Evolutionary conservation across 257 asterid genomes (phyloP), one percentile per base, ranked within the genome.

Genomic region (Coffea canephora): DNA sequence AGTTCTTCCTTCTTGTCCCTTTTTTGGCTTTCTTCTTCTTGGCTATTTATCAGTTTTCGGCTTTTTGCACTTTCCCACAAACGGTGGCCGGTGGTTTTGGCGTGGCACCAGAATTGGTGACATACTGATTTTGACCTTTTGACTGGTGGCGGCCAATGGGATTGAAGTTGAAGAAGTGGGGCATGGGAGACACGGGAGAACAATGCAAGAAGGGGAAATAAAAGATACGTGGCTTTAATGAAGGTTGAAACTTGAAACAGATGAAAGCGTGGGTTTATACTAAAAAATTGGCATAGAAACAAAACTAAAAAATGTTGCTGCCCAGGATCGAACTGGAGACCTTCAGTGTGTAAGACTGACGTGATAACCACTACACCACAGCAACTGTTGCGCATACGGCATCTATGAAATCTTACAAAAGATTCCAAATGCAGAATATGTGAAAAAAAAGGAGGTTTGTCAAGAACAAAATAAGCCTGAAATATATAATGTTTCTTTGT

Each of bases 301-400:
- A 0, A 3, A 0, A 8, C 4, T 0, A 0, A 59, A 59, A 59
- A 59, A 0, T 59, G 66, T 59, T 59, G 66, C 66, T 59, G 91
- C 88, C 89, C 87, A 86, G 89, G 43, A 21, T 83, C 83, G 86
- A 85, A 83, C 85, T 93, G 93, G 97, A 89, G 97, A 93, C 98
- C 96, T 93, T 91, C 97, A 91, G 97, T 90, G 98, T 93, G 98
- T 95, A 93, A 93, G 97, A 94, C 97, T 91, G 97, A 94, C 97
- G 94, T 91, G 96, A 91, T 94, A 94, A 93, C 98, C 98, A 91
- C 98, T 94, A 94, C 97, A 94, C 97, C 97, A 92, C 96, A 49
- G 54, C 54, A 49, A 49, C 54, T 49, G 15, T 49, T 49, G 54
- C 1, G 43, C 43, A 31, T 31, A 0, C 31, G 31, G 0, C 31